Percentiles rank a stretch among this genome's conserved stretches.
phyloP scores from a whole-genome alignment of 371 early-diverging fungal genomes.

The Mucor mucedo region DNA sequence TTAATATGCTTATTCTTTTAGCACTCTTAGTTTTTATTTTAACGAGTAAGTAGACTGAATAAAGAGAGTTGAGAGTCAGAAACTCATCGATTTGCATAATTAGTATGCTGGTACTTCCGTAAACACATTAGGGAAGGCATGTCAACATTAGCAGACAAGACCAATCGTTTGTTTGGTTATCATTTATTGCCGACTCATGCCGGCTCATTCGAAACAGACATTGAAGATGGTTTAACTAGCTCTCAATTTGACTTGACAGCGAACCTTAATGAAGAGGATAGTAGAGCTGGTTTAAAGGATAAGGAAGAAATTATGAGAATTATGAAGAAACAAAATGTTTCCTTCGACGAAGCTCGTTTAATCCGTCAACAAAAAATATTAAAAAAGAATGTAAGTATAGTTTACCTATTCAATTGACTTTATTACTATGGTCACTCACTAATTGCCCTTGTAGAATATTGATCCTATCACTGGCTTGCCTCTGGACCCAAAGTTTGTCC shows the following conservation, averaged over 20 bases:
- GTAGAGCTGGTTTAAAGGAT: conserved; percentile 76
- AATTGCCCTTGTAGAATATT: conserved; percentile 54
- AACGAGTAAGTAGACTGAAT: conserved; percentile 10
- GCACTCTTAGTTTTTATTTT: conserved; percentile 18
- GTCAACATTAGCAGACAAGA: conserved; percentile 42
- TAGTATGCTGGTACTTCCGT: conserved; percentile 44
- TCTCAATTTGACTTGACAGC: conserved; percentile 71
- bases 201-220: conserved; percentile 64
- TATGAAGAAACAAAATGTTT: conserved; percentile 73
- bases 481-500: conserved; percentile 78
- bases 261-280: conserved; percentile 71
- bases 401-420: background rate
- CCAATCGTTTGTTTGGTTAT: conserved; percentile 51
- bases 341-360: conserved; percentile 83
- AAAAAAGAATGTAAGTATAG: conserved; percentile 60
- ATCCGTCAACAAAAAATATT: conserved; percentile 75
- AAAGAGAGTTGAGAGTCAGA: background rate
- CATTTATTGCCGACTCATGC: conserved; percentile 50
- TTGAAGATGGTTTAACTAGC: conserved; percentile 76
- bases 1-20: conserved; percentile 21
- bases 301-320: conserved; percentile 73
- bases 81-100: background rate
- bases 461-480: conserved; percentile 83
- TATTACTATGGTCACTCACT: background rate
- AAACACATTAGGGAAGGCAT: conserved; percentile 27